Conservation (phyloP, 495 filamentous ascomycete species). For the Penicillium herquei region DNA sequence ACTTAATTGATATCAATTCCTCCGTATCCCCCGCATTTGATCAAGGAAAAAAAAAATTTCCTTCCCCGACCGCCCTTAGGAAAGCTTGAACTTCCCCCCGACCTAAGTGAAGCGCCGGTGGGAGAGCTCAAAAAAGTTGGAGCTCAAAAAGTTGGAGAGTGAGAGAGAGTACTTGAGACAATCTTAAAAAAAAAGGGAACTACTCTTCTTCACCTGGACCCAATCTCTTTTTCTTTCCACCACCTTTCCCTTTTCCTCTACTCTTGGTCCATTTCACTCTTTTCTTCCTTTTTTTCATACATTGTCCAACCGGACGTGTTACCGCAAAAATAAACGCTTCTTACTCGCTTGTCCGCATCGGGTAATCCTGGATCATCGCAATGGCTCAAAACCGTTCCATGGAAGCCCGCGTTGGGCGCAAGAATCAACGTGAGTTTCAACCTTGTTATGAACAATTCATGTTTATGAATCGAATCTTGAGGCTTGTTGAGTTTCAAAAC, state of each 20-base stretch:
- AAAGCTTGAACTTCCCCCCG: background rate
- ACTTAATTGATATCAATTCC: conserved; percentile 28
- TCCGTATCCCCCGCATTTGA: conserved; percentile 13
- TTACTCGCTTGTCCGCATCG: conserved; percentile 2
- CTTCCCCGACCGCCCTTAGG: conserved; percentile 8
- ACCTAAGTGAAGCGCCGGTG: conserved; percentile 1
- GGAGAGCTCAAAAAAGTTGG: no score
- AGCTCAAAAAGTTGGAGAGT: no score
- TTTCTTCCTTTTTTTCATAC: conserved; percentile 17
- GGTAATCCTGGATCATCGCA: conserved; percentile 29
- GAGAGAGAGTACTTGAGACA: background rate
- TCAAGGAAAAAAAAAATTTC: conserved; percentile 29
- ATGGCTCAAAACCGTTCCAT: conserved; percentile 66
- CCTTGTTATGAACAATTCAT: background rate
- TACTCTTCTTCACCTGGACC: conserved; percentile 6
- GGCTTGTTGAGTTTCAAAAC: no score
- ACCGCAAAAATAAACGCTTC: background rate
- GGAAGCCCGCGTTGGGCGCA: conserved; percentile 74
- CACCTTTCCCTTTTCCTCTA: conserved; percentile 3
- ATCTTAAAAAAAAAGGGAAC: conserved; percentile 5
- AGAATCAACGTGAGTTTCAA: conserved; percentile 68
- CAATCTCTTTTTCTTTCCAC: conserved; percentile 5
- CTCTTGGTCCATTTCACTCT: conserved; percentile 9
- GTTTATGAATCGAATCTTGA: no score
- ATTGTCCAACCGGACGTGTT: background rate